These are phyloP conservation scores for Zopfia rhizophila DNA, from an alignment of 2,329 filamentous ascomycete species.

Conservation along the genomic window DNA sequence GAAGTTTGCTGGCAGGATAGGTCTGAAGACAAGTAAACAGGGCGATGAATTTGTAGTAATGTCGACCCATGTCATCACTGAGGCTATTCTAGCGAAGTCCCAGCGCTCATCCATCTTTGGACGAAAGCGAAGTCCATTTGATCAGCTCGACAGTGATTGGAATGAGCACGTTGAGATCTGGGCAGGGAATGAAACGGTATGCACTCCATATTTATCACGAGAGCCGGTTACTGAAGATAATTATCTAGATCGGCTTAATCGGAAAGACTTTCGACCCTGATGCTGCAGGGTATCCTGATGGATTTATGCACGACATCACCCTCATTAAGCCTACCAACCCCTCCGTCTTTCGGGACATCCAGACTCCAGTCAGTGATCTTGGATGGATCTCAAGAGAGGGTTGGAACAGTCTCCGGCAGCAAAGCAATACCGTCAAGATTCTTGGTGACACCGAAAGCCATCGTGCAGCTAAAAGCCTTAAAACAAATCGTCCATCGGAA, in stretches of 20 bases:
- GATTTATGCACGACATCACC: slow-evolving; percentile 30
- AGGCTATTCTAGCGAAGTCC: slow-evolving; percentile 30
- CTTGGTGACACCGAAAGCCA: slow-evolving; percentile 21
- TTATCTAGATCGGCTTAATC: slow-evolving; percentile 25
- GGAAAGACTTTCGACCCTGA: slow-evolving; percentile 26
- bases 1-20: slow-evolving; percentile 28
- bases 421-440: slow-evolving; percentile 22
- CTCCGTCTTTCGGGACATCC: slow-evolving; percentile 12
- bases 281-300: slow-evolving; percentile 27
- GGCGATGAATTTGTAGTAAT: slow-evolving; percentile 26
- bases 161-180: slow-evolving; percentile 32
- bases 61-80: slow-evolving; percentile 33
- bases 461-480: slow-evolving; percentile 22
- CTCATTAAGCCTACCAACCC: slow-evolving; percentile 22
- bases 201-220: not conserved
- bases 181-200: slow-evolving; percentile 29
- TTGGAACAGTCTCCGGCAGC: slow-evolving; percentile 26
- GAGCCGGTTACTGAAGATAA: not conserved
- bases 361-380: slow-evolving; percentile 19
- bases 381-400: slow-evolving; percentile 25
- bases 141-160: slow-evolving; percentile 27
- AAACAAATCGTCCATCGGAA: slow-evolving; percentile 20
- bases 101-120: slow-evolving; percentile 18
- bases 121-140: slow-evolving; percentile 10
- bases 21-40: slow-evolving; percentile 21